These are phyloP conservation scores for Mucor lusitanicus DNA, from an alignment of 371 early-diverging fungal genomes.

Conservation along the genomic window DNA sequence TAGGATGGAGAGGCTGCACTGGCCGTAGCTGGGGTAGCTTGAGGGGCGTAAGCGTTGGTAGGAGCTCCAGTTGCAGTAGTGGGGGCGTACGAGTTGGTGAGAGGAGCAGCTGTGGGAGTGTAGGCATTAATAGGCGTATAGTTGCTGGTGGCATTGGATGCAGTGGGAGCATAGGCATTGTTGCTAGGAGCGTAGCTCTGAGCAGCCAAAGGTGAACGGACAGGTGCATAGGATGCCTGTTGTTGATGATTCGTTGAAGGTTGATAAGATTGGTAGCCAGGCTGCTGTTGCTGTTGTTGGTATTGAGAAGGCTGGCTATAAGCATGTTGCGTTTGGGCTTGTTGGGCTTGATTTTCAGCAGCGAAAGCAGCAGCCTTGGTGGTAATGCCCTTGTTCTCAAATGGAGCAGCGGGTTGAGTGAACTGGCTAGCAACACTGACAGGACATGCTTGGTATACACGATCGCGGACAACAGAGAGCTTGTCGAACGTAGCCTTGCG, in stretches of 20 bases:
- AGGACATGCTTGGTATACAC: constrained; percentile 67
- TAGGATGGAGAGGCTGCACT: constrained; percentile 3
- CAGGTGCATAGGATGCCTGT: constrained; percentile 9
- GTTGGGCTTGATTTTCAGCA: constrained; percentile 13
- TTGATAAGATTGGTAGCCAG: constrained; percentile 2
- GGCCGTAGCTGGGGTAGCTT: constrained; percentile 1
- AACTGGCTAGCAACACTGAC: constrained; percentile 44
- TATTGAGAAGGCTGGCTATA: constrained; percentile 10
- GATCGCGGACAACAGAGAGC: constrained; percentile 73
- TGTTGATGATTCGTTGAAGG: neutral
- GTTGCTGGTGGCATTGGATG: constrained; percentile 1
- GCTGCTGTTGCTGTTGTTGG: constrained; percentile 5
- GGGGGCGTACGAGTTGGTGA: constrained; percentile 6
- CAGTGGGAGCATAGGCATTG: constrained; percentile 28
- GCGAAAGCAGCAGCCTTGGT: constrained; percentile 13
- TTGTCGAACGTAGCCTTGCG: constrained; percentile 52
- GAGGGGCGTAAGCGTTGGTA: constrained; percentile 21
- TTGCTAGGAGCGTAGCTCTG: constrained; percentile 17
- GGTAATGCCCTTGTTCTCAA: constrained; percentile 56
- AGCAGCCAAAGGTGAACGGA: constrained; percentile 7
- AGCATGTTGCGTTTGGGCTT: constrained; percentile 5
- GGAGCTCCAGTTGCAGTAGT: constrained; percentile 17
- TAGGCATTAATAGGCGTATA: constrained; percentile 20
- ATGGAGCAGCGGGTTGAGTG: constrained; percentile 66
- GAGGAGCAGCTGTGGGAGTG: constrained; percentile 10